Base-by-base conservation (phyloP, 2,329 filamentous ascomycete species). In the Talaromyces sp. region DNA sequence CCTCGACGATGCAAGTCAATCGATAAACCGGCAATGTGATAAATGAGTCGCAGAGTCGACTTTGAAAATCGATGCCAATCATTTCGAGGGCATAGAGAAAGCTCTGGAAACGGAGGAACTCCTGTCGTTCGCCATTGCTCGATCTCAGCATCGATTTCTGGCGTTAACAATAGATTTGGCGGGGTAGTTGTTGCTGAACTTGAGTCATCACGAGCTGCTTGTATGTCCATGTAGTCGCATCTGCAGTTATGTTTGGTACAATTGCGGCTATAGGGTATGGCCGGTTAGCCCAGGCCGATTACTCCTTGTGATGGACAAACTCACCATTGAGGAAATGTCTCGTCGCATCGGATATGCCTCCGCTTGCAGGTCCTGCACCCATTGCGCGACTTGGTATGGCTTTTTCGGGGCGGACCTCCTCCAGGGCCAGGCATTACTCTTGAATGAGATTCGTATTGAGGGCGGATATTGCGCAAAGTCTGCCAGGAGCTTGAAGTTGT, bases 181-280 rank as follows among this genome's bases (percentile, higher is more conserved):
- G 80, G 77, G 62, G 81, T 17, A 15, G 22, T 79, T 46, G 80
- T 78, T 40, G 43, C 17, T 10, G 76, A 60, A 74, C 75, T 54
- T 77, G 72, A 58, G 75, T 81, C 81, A 63, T 83, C 81, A 50
- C 68, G 75, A 61, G 87, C 81, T 46, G 84, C 80, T 51, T 89
- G 84, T 69, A 87, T 86, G 71, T 97, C 92, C 81, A 96, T 95
- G 79, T 97, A 99, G 67, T 96, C 94, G 77, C 94, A 99, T 69
- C 92, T 89, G 68, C 95, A 94, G 78, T 97, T 96, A 78, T 99
- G 94, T 78, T 97, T 99, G 62, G 93, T 97, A 77, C 94, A 99
- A 77, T 99, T 99, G 69, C 91, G 91, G 79, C 92, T 96, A 69
- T 17, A 60, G 25, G 40, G 22, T 33, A 58, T 33, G 31, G 60